Evolutionary conservation across 805 yeast species (phyloP), one percentile per base, ranked within the genome.

Genomic region (Ogataea minuta): DNA sequence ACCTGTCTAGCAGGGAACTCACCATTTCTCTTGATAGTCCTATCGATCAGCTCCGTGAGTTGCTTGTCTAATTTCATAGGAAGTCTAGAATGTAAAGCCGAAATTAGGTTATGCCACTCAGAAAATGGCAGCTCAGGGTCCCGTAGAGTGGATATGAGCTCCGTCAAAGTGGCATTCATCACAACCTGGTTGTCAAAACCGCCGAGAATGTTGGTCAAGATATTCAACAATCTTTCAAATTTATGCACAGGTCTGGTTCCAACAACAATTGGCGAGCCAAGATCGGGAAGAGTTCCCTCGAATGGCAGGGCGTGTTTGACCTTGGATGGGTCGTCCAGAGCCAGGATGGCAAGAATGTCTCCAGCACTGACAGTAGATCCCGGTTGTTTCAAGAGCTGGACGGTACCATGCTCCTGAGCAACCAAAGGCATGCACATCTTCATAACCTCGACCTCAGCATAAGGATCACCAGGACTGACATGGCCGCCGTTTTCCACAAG

Each of bases 371-470:
- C 84, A 19, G 95, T 88, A n/a, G 98, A 84, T 37, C 99, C 99
- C 8, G 99, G 98, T 70, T 93, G 99, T 66, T 93, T 91, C 60
- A 93, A 79, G 29, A 89, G 70, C 69, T 91, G 97, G 38, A 90
- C 86, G 43, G 76, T 72, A 74, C 99, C 99, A 56, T 85, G 84
- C 64, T 91, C 99, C 64, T 81, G 87, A 14, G 97, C 91, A 57
- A 90, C 70, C 56, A 93, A 75, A 35, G 99, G 97, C 97, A 93
- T 93, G 67, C 90, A 89, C 99, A 93, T 93, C 68, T 93, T 93
- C 99, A 93, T 93, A 52, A 93, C 99, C 70, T 93, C 99, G 42
- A 93, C 96, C 70, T 93, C 99, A 28, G 99, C 99, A 59, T 79
- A 95, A 31, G 97, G 81, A 68, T 91, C 95, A 45, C 98, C 98